Percentiles rank a stretch among this genome's conserved stretches.
phyloP scores from a whole-genome alignment of 1,284 basidiomycete species.

The Fomitopsis betulina region DNA sequence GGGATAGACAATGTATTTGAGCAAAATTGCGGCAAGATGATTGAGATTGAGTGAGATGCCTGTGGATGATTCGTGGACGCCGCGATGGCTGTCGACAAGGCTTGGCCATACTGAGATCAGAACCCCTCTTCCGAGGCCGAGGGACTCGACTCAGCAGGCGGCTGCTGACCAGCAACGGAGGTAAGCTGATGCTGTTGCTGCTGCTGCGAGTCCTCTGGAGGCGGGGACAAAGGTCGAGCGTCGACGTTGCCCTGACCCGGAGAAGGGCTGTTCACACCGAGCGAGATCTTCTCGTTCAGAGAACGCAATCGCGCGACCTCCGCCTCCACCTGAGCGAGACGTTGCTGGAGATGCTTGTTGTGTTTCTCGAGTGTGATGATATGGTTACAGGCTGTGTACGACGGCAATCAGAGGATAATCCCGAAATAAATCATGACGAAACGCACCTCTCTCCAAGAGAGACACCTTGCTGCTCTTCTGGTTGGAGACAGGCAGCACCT shows the following conservation, averaged over 20 bases:
- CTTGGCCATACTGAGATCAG: constrained; percentile 31
- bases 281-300: constrained; percentile 77
- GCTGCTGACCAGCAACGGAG: constrained; percentile 49
- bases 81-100: constrained; percentile 3
- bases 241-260: constrained; percentile 43
- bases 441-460: constrained; percentile 77
- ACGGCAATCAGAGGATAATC: constrained; percentile 7
- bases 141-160: constrained; percentile 52
- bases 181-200: constrained; percentile 45
- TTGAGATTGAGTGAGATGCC: constrained; percentile 14
- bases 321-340: constrained; percentile 55
- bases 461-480: constrained; percentile 90
- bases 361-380: constrained; percentile 65
- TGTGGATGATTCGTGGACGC: constrained; percentile 16
- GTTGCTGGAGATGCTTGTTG: constrained; percentile 63
- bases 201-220: constrained; percentile 44
- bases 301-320: constrained; percentile 65
- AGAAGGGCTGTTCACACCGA: constrained; percentile 51
- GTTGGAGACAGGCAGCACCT: constrained; percentile 78
- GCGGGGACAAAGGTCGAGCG: constrained; percentile 57
- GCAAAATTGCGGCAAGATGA: constrained; percentile 10
- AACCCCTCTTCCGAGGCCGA: constrained; percentile 56
- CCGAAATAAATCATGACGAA: constrained; percentile 3
- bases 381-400: constrained; percentile 60
- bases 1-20: constrained; percentile 6